Percentiles rank a stretch among this genome's conserved stretches.
Conservation (phyloP, 768 basidiomycete genomes). For the Chalciporus piperatus region DNA sequence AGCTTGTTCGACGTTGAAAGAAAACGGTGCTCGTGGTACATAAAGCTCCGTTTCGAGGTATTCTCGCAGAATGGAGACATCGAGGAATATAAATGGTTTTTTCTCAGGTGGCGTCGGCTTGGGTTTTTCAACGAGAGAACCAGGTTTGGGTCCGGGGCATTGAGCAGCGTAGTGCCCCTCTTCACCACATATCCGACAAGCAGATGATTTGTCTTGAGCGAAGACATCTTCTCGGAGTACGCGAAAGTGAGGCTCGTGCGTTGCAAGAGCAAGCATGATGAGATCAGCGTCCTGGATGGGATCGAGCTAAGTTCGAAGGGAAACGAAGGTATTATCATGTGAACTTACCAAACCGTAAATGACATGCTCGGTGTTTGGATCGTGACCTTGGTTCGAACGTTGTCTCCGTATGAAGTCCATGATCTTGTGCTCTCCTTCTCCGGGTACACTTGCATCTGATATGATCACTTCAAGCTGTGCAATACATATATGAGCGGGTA, state of each 20-base stretch:
- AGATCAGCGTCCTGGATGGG: slow-evolving; percentile 86
- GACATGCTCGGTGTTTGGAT: slow-evolving; percentile 94
- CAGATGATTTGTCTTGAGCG: slow-evolving; percentile 71
- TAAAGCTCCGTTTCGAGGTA: slow-evolving; percentile 97
- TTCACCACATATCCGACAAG: slow-evolving; percentile 92
- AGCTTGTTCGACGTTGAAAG: slow-evolving; percentile 92
- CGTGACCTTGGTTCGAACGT: slow-evolving; percentile 80
- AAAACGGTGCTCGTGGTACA: slow-evolving; percentile 71
- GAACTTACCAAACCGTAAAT: slow-evolving; percentile 89
- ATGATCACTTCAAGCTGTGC: slow-evolving; percentile 89
- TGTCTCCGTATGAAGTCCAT: slow-evolving; percentile 98
- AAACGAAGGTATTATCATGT: neutral
- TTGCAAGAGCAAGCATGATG: slow-evolving; percentile 97
- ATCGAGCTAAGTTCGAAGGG: slow-evolving; percentile 9
- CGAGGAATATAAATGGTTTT: slow-evolving; percentile 98
- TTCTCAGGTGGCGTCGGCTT: slow-evolving; percentile 58
- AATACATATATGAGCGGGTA: slow-evolving; percentile 1
- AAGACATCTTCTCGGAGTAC: slow-evolving; percentile 99
- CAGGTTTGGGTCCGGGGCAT: slow-evolving; percentile 79
- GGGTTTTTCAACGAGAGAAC: slow-evolving; percentile 41
- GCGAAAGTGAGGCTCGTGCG: slow-evolving; percentile 97
- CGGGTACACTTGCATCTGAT: slow-evolving; percentile 95
- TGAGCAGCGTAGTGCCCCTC: slow-evolving; percentile 94
- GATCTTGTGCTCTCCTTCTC: slow-evolving; percentile 99
- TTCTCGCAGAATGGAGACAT: slow-evolving; percentile 92